Evolutionary conservation across 2,329 filamentous ascomycete species (phyloP).

Genomic region (Ilyonectria destructans): DNA sequence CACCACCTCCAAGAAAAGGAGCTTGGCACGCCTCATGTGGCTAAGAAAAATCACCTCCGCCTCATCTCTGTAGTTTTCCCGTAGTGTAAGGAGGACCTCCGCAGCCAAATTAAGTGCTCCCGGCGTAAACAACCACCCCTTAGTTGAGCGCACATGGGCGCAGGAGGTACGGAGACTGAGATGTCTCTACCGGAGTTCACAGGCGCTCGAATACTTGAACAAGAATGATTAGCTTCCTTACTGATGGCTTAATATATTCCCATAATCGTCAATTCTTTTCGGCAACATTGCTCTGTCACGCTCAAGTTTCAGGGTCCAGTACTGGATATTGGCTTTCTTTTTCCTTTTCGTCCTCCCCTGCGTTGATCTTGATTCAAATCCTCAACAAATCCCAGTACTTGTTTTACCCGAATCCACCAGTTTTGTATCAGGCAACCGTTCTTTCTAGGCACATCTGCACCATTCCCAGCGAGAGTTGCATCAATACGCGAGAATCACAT

Average conservation of each 20-base stretch:
- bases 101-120: background rate
- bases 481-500: constrained; percentile 3
- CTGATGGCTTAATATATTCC: constrained; percentile 4
- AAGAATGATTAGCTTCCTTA: background rate
- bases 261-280: constrained; percentile 4
- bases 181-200: constrained; percentile 12
- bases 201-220: background rate
- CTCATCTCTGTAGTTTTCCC: constrained; percentile 19
- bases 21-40: background rate
- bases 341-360: background rate
- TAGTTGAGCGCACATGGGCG: constrained; percentile 15
- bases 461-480: background rate
- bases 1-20: constrained; percentile 1
- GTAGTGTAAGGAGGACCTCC: constrained; percentile 23
- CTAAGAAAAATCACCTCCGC: constrained; percentile 17
- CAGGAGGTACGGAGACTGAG: constrained; percentile 13
- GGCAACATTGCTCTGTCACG: background rate
- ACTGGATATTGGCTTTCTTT: constrained; percentile 25
- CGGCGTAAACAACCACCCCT: constrained; percentile 17
- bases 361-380: constrained; percentile 9
- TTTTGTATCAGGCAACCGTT: background rate
- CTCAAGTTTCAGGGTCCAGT: constrained; percentile 18
- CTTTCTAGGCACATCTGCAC: constrained; percentile 1
- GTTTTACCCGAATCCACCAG: background rate
- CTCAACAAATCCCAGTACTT: background rate